phyloP scores from a whole-genome alignment of 768 basidiomycete genomes.

The Rhodocollybia butyracea region DNA sequence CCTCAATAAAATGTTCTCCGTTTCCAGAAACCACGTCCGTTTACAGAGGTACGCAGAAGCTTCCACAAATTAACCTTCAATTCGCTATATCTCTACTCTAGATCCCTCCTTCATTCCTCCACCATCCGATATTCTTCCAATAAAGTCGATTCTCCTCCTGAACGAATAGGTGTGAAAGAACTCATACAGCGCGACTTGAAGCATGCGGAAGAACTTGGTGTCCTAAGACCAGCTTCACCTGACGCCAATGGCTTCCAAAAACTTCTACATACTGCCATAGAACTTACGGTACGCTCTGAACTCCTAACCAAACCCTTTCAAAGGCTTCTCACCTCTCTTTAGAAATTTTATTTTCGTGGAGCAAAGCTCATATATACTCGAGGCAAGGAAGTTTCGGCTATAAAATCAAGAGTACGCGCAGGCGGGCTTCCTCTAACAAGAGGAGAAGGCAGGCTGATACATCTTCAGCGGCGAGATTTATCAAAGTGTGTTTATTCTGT shows the following conservation, averaged over 20 bases:
- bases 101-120: background rate
- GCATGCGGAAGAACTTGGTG: conserved; percentile 65
- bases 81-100: no score
- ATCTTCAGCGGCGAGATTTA: conserved; percentile 62
- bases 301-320: conserved; percentile 3
- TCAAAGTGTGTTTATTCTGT: conserved; percentile 50
- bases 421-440: conserved; percentile 66
- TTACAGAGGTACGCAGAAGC: no score
- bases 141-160: background rate
- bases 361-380: conserved; percentile 69
- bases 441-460: conserved; percentile 66
- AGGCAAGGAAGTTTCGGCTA: conserved; percentile 48
- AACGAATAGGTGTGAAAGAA: conserved; percentile 36
- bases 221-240: conserved; percentile 62
- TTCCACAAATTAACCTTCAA: no score
- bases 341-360: conserved; percentile 87
- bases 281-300: conserved; percentile 37
- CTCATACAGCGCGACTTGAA: conserved; percentile 59
- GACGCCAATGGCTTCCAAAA: conserved; percentile 55
- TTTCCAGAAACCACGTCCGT: background rate
- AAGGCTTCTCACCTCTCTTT: background rate
- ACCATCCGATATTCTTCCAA: background rate
- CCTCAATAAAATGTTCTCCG: background rate
- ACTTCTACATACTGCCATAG: conserved; percentile 44
- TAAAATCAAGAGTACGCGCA: conserved; percentile 50